Evolutionary conservation across 2,329 filamentous ascomycete genomes (phyloP), one percentile per base, ranked within the genome.

Genomic region (Botrytis elliptica): DNA sequence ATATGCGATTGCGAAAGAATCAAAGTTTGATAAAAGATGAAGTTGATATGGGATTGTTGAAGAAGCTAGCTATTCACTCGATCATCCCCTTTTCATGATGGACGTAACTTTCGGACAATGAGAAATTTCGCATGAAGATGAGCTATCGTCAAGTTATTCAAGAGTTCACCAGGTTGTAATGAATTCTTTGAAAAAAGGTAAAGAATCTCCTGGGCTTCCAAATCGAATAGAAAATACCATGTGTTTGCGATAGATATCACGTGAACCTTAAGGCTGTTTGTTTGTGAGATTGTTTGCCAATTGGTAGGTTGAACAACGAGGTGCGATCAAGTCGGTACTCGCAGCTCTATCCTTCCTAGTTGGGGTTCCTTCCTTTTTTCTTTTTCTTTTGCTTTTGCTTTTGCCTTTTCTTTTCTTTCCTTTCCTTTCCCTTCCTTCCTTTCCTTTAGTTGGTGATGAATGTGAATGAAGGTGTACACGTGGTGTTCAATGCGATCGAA

Each of bases 11-110:
- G 44, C 25, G 36, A 52, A 36, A 16, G 33, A 55, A 25, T 18
- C 12, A 40, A 20, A 3, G 36, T 9, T 38, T 49, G 25, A 36
- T 10, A 22, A 29, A 29, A 9, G 36, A n/a, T 33, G 49, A 33
- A 57, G 49, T 38, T 57, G 66, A 33, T 57, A 29, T 42, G 38
- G 9, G 46, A 6, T 22, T 36, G 49, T 40, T 55, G 22, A 10
- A 42, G 25, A 67, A 16, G n/a, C 22, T 67, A 40, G 33, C n/a
- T 68, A 68, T 29, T 33, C 36, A 68, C 65, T 55, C 46, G n/a
- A 2, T 33, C 22, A 9, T 25, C 36, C 25, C 36, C 29, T 49
- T 68, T 68, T 57, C 65, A 68, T 55, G n/a, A 52, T n/a, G 22
- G 36, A 42, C 33, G 44, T 33, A 55, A 55, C 16, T 18, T 42